Base-by-base conservation (phyloP, 1,139 yeast species). In the Diutina scorzettiae region DNA sequence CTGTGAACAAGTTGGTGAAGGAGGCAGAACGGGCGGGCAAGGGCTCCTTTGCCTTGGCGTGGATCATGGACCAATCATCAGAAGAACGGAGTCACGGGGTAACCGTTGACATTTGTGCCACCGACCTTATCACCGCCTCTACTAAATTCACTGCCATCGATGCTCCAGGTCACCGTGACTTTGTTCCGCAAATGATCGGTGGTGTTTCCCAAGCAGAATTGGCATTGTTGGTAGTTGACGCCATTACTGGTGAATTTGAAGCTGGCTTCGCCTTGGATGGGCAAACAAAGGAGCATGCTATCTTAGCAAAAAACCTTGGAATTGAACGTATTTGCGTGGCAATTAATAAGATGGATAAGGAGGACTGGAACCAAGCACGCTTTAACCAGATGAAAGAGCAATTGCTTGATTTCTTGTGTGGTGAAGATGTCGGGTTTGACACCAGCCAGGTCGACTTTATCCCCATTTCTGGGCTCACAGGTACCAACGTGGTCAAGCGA, bases 41-140 rank as follows among this genome's bases (percentile, higher is more conserved):
- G 55, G 81, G 87, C 1, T 87, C 97, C 1, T 93, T 93, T 62
- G 94, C 96, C 12, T 69, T 89, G 43, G 98, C 98, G 0, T 93
- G 99, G 99, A 79, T 91, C 11, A 76, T 91, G 85, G 99, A 93
- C 58, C 96, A 89, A 59, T 87, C 97, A 0, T 65, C 73, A 1
- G 98, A 91, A 57, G 99, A 93, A 60, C 73, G 99, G 52, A 60
- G 71, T 5, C 63, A 89, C 48, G 98, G 99, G 48, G 96, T 93
- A 4, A 93, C 99, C 2, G 85, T 91, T 33, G 97, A 93, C 52
- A 81, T 89, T 28, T 83, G 95, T 51, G 83, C 91, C 24, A 83
- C 93, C 28, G 73, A 76, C 41, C 85, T 93, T 51, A 89, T 82
- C 51, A 85, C 96, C 0, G 52, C 58, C 0, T 59, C 57, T 1